These are phyloP conservation scores for Alliaria petiolata DNA, from an alignment of 345 rosid species.

Conservation along the genomic window DNA sequence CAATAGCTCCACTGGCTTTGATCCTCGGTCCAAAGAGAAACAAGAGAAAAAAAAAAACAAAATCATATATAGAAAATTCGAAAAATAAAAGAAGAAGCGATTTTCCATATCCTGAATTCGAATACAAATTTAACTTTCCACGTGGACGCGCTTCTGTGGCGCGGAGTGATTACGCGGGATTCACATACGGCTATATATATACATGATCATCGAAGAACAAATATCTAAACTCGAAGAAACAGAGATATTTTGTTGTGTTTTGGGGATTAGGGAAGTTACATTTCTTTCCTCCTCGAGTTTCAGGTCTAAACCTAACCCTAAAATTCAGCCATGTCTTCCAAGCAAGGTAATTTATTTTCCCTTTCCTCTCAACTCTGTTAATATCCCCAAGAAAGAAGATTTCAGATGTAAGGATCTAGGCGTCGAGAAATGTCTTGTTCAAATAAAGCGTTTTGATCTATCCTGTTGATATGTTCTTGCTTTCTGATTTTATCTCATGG, in stretches of 20 bases:
- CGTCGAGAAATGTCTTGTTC: neutral
- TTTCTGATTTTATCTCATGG: too few relatives aligned
- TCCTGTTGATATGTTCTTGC: too few relatives aligned
- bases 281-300: constrained; percentile 22
- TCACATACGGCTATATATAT: neutral
- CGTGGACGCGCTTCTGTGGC: neutral
- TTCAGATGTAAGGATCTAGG: neutral
- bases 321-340: constrained; percentile 48
- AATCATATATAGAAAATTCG: too few relatives aligned
- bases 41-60: too few relatives aligned
- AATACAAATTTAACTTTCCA: neutral
- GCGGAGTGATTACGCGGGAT: constrained; percentile 3
- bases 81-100: neutral
- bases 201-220: neutral
- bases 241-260: neutral
- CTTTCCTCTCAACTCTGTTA: neutral
- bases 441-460: too few relatives aligned
- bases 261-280: neutral
- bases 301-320: constrained; percentile 30
- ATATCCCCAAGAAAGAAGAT: too few relatives aligned
- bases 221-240: constrained; percentile 11
- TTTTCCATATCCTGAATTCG: neutral
- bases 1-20: too few relatives aligned
- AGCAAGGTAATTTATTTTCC: constrained; percentile 50
- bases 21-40: too few relatives aligned